Conservation (phyloP, 805 yeast genomes). For the Nakazawaea ambrosiae region DNA sequence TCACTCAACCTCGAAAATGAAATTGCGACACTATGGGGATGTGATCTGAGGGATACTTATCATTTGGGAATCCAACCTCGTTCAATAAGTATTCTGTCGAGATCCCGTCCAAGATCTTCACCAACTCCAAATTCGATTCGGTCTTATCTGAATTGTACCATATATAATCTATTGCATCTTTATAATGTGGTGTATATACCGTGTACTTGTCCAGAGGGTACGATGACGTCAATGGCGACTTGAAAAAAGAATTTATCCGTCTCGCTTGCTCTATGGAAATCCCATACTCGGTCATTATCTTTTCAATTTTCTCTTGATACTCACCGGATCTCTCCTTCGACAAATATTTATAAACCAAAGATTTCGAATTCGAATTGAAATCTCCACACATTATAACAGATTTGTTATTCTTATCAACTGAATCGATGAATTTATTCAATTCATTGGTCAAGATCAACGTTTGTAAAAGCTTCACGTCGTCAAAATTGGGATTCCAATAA, state of each 20-base stretch:
- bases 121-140: constrained; percentile 27
- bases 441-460: constrained; percentile 33
- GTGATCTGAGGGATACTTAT: constrained; percentile 52
- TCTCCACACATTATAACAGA: constrained; percentile 48
- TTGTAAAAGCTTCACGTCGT: constrained; percentile 50
- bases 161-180: constrained; percentile 51
- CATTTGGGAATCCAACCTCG: constrained; percentile 43
- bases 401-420: constrained; percentile 20
- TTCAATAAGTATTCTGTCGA: constrained; percentile 25
- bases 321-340: not conserved
- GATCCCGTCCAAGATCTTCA: constrained; percentile 46
- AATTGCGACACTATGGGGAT: constrained; percentile 34
- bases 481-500: constrained; percentile 47
- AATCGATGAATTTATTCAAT: constrained; percentile 19
- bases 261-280: not conserved
- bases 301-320: not conserved
- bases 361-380: constrained; percentile 43
- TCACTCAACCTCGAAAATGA: no score
- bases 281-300: not conserved
- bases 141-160: constrained; percentile 49
- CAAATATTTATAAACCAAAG: constrained; percentile 39
- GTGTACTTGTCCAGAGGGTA: constrained; percentile 28
- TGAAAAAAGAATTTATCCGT: constrained; percentile 21
- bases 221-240: constrained; percentile 26
- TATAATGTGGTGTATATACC: constrained; percentile 41